Conservation (phyloP, 1,284 basidiomycete species). For the Ganoderma resinaceum region DNA sequence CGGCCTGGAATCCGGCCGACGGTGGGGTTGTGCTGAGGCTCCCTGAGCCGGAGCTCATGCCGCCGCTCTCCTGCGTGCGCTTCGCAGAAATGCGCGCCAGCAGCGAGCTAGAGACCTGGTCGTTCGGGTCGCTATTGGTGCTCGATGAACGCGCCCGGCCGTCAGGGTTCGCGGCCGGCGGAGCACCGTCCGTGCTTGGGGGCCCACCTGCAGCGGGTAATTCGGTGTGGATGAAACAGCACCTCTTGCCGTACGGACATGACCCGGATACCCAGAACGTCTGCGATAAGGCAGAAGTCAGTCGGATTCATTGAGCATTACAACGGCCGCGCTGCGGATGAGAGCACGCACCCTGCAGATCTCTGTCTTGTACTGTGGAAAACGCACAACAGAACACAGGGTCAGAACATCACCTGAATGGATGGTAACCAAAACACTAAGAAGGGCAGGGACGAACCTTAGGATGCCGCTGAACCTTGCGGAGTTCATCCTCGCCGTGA, state of each 20-base stretch:
- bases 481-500: constrained; percentile 87
- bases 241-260: constrained; percentile 89
- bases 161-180: constrained; percentile 56
- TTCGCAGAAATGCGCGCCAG: constrained; percentile 76
- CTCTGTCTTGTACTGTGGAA: constrained; percentile 85
- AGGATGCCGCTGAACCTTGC: constrained; percentile 82
- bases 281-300: constrained; percentile 44
- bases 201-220: constrained; percentile 68
- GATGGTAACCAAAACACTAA: constrained; percentile 9
- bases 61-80: constrained; percentile 56
- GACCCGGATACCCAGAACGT: constrained; percentile 93
- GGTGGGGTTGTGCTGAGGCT: constrained; percentile 50
- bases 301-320: constrained; percentile 18
- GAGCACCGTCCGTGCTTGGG: constrained; percentile 53
- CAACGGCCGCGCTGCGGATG: constrained; percentile 15
- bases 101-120: constrained; percentile 61
- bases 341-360: constrained; percentile 77
- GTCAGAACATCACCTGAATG: constrained; percentile 18
- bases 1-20: constrained; percentile 46
- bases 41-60: constrained; percentile 50
- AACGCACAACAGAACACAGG: not conserved
- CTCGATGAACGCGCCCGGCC: constrained; percentile 74
- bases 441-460: constrained; percentile 60
- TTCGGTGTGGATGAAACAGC: constrained; percentile 91
- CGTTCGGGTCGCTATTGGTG: constrained; percentile 80